These are phyloP conservation scores for Rhytidiadelphus loreus DNA, from an alignment of 225 moss, liverwort and hornwort genomes.

Conservation along the genomic window DNA sequence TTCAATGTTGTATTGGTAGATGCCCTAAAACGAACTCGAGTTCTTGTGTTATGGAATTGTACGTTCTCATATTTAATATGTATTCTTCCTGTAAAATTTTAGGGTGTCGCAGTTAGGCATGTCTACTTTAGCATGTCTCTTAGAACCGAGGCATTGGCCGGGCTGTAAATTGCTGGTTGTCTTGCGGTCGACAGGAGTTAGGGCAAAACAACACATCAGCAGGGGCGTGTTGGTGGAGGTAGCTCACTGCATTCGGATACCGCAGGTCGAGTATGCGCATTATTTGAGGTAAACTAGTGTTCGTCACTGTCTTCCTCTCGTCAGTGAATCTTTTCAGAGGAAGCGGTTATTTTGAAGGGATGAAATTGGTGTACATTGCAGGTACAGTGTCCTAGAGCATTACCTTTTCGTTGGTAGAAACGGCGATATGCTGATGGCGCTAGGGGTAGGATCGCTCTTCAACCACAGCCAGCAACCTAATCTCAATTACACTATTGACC, in stretches of 20 bases:
- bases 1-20: background rate
- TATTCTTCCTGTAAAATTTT: background rate
- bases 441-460: constrained; percentile 54
- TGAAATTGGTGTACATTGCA: background rate
- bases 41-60: background rate
- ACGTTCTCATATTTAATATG: background rate
- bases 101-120: background rate
- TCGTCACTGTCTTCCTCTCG: background rate
- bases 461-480: constrained; percentile 53
- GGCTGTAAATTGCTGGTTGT: background rate
- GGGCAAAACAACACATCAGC: constrained; percentile 20
- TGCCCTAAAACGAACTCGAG: background rate
- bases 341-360: background rate
- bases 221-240: constrained; percentile 27
- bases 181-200: constrained; percentile 7
- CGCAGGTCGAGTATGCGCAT: constrained; percentile 13
- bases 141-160: background rate
- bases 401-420: constrained; percentile 36
- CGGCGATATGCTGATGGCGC: constrained; percentile 48
- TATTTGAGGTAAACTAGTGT: constrained; percentile 9
- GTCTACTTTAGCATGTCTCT: background rate
- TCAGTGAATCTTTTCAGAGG: background rate
- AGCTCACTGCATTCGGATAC: constrained; percentile 36
- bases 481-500: constrained; percentile 35
- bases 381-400: constrained; percentile 32